These are phyloP conservation scores for Lathyrus sativus DNA, from an alignment of 306 rosid genomes.

Conservation along the genomic window DNA sequence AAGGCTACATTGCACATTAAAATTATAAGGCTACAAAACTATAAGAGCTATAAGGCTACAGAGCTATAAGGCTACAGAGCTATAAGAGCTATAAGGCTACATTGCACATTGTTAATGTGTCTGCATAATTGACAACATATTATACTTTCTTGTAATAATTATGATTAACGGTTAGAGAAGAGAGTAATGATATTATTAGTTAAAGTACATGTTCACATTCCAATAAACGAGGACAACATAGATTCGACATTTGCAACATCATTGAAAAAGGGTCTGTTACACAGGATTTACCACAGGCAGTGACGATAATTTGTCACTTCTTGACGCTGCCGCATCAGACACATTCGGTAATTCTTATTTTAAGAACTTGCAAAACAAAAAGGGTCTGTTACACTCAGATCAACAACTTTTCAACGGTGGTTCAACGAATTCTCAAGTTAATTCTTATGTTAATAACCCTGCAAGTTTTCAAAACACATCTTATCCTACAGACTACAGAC, in stretches of 20 bases:
- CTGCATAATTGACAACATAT: no score
- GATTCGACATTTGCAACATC: slow-evolving; percentile 50
- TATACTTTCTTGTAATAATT: no score
- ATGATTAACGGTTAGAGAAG: no score
- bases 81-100: no score
- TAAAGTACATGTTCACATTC: no score
- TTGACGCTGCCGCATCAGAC: slow-evolving; percentile 45
- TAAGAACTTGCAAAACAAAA: slow-evolving; percentile 47
- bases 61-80: no score
- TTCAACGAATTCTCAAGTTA: slow-evolving; percentile 55
- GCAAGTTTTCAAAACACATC: slow-evolving; percentile 39
- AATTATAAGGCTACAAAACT: no score
- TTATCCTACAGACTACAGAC: no score
- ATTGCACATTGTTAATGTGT: no score
- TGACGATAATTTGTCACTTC: slow-evolving; percentile 45
- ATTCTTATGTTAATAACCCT: slow-evolving; percentile 36
- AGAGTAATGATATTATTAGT: no score
- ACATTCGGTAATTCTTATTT: slow-evolving; percentile 60
- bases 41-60: no score
- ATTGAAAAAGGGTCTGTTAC: slow-evolving; percentile 43
- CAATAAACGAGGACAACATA: slow-evolving; percentile 64
- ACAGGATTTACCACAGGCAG: slow-evolving; percentile 60
- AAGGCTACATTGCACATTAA: no score
- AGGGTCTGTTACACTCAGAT: slow-evolving; percentile 66
- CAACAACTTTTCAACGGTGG: slow-evolving; percentile 58